A percentile compares a stretch with the other conserved stretches of the same genome.
Conservation (phyloP, 2,329 filamentous ascomycete species). For the Sporothrix inflata region DNA sequence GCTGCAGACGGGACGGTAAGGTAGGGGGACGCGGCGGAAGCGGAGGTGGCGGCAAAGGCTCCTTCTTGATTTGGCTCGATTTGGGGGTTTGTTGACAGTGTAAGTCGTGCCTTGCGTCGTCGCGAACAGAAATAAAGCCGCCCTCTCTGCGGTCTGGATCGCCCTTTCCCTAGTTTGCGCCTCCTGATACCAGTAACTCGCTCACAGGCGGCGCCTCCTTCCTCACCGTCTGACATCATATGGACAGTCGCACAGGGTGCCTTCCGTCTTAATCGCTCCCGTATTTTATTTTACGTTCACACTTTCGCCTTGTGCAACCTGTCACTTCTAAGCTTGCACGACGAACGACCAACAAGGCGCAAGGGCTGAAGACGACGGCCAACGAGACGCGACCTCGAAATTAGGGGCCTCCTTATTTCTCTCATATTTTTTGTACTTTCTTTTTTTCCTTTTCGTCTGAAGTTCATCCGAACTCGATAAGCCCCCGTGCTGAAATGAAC, state of each 20-base stretch:
- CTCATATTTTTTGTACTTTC: background rate
- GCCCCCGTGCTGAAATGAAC: background rate
- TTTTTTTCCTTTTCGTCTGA: background rate
- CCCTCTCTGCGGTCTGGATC: background rate
- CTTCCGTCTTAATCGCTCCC: background rate
- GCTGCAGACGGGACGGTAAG: slow-evolving; percentile 2
- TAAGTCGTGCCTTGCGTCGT: background rate
- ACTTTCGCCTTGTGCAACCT: background rate
- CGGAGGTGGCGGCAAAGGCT: background rate
- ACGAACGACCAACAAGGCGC: background rate
- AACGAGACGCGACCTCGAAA: background rate
- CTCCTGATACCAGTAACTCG: no score
- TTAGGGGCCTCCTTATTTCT: background rate
- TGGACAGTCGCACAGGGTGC: background rate
- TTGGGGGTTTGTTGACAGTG: background rate
- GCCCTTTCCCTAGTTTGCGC: background rate
- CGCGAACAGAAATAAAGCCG: background rate
- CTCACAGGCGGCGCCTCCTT: background rate
- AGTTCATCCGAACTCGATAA: background rate
- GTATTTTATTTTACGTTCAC: background rate
- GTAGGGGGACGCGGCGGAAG: slow-evolving; percentile 1
- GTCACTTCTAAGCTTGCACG: slow-evolving; percentile 2
- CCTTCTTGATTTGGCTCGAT: background rate
- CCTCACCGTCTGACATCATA: background rate
- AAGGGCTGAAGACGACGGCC: background rate